These are phyloP conservation scores for Dimocarpus longan DNA, from an alignment of 345 rosid species.

Conservation along the genomic window DNA sequence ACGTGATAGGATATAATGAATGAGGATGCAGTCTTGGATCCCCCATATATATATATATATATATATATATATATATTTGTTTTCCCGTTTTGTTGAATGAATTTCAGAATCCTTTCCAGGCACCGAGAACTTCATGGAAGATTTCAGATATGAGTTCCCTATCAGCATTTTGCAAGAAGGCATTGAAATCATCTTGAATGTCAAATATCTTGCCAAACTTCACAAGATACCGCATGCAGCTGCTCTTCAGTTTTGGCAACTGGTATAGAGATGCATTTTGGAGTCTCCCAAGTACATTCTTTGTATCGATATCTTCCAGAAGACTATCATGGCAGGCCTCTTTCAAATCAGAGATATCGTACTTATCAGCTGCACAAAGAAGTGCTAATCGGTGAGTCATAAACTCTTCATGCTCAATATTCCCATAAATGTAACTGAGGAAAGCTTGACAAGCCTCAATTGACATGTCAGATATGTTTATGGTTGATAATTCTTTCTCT, in stretches of 20 bases:
- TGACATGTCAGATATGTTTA: slow-evolving; percentile 80
- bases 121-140: slow-evolving; percentile 77
- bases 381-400: slow-evolving; percentile 71
- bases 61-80: too few relatives aligned
- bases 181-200: slow-evolving; percentile 73
- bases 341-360: slow-evolving; percentile 73
- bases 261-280: slow-evolving; percentile 69
- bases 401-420: slow-evolving; percentile 67
- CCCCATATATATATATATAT: too few relatives aligned
- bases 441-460: slow-evolving; percentile 80
- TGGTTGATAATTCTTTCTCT: slow-evolving; percentile 80
- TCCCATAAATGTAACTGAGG: slow-evolving; percentile 80
- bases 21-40: neutral
- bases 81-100: slow-evolving; percentile 5
- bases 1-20: neutral
- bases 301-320: slow-evolving; percentile 74
- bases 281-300: slow-evolving; percentile 89
- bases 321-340: slow-evolving; percentile 88
- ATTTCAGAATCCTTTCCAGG: slow-evolving; percentile 89
- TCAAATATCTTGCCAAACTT: slow-evolving; percentile 92
- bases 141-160: slow-evolving; percentile 81
- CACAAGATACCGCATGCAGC: slow-evolving; percentile 89
- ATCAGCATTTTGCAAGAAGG: slow-evolving; percentile 75
- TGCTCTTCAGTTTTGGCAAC: slow-evolving; percentile 65
- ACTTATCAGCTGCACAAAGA: slow-evolving; percentile 85